These are phyloP conservation scores for Baffinella frigidus DNA, from an alignment of 208 protist species.

Conservation along the genomic window DNA sequence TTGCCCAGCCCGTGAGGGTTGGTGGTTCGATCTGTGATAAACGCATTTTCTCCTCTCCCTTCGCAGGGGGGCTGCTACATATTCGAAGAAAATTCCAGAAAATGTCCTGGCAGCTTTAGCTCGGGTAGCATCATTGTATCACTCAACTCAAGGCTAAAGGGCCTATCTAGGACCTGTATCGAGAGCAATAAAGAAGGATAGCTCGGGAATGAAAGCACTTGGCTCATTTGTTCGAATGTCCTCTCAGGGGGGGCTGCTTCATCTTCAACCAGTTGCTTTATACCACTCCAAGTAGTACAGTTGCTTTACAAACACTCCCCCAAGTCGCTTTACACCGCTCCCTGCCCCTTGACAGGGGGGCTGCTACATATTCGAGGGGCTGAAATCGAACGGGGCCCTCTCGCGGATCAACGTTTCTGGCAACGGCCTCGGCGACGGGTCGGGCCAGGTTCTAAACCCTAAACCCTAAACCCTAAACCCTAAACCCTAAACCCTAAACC, in stretches of 20 bases:
- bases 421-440: background rate
- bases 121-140: no score
- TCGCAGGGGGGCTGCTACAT: constrained; percentile 52
- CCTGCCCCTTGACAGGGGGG: constrained; percentile 44
- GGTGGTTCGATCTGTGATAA: no score
- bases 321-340: no score
- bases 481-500: background rate
- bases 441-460: background rate
- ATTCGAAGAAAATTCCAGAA: no score
- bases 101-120: no score
- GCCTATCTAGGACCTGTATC: no score
- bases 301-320: no score
- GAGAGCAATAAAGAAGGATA: no score
- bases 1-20: no score
- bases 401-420: background rate
- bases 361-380: constrained; percentile 51
- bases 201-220: background rate
- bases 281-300: background rate
- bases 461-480: background rate
- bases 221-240: background rate
- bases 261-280: background rate
- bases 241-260: no score
- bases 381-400: constrained; percentile 10
- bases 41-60: no score
- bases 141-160: no score